These are phyloP conservation scores for Calonectria fujianensis DNA, from an alignment of 2,329 filamentous ascomycete species.

Conservation along the genomic window DNA sequence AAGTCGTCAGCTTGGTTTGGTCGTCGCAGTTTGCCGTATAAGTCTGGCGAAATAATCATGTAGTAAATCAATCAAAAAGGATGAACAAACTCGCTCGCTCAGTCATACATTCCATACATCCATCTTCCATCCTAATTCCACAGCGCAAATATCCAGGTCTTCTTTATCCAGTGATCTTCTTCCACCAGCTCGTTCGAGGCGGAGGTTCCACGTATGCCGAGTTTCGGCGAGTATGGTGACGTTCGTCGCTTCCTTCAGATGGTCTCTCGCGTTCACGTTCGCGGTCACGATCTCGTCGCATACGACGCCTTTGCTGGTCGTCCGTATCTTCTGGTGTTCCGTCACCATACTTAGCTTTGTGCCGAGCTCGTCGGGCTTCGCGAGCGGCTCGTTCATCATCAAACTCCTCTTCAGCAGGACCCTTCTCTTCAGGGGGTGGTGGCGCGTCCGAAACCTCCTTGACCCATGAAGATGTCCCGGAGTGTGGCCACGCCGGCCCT, in stretches of 20 bases:
- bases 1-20: constrained; percentile 28
- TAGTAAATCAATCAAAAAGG: constrained; percentile 39
- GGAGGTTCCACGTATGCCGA: constrained; percentile 67
- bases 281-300: constrained; percentile 64
- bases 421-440: constrained; percentile 69
- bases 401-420: constrained; percentile 55
- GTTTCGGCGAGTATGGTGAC: constrained; percentile 63
- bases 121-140: constrained; percentile 40
- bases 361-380: constrained; percentile 68
- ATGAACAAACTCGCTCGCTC: constrained; percentile 54
- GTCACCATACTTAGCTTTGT: constrained; percentile 66
- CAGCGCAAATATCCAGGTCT: constrained; percentile 17
- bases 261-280: constrained; percentile 54
- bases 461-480: constrained; percentile 79
- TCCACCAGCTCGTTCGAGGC: constrained; percentile 76
- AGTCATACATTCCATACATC: constrained; percentile 49
- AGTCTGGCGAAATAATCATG: constrained; percentile 38
- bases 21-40: constrained; percentile 35
- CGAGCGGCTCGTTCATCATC: constrained; percentile 71
- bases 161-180: constrained; percentile 69
- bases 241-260: constrained; percentile 68
- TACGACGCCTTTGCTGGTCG: constrained; percentile 65
- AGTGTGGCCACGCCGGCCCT: constrained; percentile 74
- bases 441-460: constrained; percentile 79
- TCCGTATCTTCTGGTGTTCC: constrained; percentile 65